phyloP scores from a whole-genome alignment of 1,284 basidiomycete genomes.

The Earliella scabrosa region DNA sequence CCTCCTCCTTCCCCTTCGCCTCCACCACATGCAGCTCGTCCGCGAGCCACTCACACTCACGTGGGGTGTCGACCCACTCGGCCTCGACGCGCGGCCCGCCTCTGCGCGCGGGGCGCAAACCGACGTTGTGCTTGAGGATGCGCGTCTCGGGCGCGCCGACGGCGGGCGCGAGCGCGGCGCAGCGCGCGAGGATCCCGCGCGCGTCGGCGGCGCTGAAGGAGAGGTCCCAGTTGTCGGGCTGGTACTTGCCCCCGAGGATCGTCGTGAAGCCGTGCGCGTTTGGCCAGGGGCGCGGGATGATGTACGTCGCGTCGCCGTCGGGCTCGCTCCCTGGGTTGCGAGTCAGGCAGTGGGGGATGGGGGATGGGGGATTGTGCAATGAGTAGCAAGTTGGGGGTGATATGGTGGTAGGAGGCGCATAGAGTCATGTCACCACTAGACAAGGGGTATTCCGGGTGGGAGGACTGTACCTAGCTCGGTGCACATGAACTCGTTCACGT shows the following conservation, averaged over 20 bases:
- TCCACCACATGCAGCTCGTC: constrained; percentile 11
- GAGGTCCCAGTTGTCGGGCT: constrained; percentile 50
- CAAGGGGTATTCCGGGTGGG: background rate
- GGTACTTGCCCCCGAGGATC: constrained; percentile 61
- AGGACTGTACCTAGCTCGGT: constrained; percentile 10
- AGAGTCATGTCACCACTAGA: background rate
- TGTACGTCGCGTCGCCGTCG: constrained; percentile 46
- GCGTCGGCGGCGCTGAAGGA: constrained; percentile 49
- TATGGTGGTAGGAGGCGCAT: background rate
- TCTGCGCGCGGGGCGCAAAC: constrained; percentile 70
- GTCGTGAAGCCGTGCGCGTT: constrained; percentile 42
- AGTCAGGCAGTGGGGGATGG: constrained; percentile 80
- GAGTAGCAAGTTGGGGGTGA: background rate
- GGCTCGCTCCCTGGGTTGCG: constrained; percentile 87
- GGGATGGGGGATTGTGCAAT: background rate
- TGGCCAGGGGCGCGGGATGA: constrained; percentile 55
- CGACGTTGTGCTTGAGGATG: constrained; percentile 65
- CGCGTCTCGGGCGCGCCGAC: constrained; percentile 43
- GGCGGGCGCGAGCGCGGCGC: constrained; percentile 41
- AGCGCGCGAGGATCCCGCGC: constrained; percentile 48
- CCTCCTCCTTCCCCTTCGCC: constrained; percentile 36
- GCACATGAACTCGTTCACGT: constrained; percentile 44
- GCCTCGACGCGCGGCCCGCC: constrained; percentile 74
- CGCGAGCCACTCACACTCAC: constrained; percentile 36
- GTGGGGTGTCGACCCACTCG: constrained; percentile 50